Evolutionary conservation across 345 rosid genomes (phyloP).

Genomic region (Ricinus communis): DNA sequence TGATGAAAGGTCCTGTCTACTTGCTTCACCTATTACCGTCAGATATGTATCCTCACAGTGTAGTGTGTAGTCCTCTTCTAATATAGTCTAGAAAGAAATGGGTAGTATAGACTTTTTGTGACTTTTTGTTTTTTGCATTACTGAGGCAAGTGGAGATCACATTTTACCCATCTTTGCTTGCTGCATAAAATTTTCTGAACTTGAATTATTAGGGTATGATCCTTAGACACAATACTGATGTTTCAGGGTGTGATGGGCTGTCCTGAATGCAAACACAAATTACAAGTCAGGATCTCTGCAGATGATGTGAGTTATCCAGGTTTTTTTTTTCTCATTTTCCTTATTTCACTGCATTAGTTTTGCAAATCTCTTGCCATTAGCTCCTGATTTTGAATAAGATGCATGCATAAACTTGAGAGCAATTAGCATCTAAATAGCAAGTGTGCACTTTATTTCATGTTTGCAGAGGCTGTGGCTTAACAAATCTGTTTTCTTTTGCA

Average conservation of each 20-base stretch:
- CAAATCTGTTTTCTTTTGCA: not conserved
- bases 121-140: not conserved
- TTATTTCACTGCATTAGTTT: not conserved
- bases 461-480: not conserved
- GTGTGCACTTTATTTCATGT: not conserved
- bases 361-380: not conserved
- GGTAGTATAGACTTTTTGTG: not conserved
- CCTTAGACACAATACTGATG: constrained; percentile 16
- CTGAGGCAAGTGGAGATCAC: not conserved
- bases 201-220: constrained; percentile 14
- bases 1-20: not conserved
- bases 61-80: not conserved
- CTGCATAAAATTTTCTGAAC: not conserved
- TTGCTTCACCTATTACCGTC: not conserved
- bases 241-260: constrained; percentile 90
- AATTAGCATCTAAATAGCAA: not conserved
- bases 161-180: not conserved
- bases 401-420: constrained; percentile 2
- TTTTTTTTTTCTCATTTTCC: not conserved
- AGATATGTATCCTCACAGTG: not conserved
- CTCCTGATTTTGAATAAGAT: constrained; percentile 3
- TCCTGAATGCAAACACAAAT: constrained; percentile 84
- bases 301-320: constrained; percentile 76
- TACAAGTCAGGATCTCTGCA: constrained; percentile 84
- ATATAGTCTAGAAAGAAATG: not conserved